Conservation (phyloP, 768 basidiomycete genomes). For the Hydnum rufescens region DNA sequence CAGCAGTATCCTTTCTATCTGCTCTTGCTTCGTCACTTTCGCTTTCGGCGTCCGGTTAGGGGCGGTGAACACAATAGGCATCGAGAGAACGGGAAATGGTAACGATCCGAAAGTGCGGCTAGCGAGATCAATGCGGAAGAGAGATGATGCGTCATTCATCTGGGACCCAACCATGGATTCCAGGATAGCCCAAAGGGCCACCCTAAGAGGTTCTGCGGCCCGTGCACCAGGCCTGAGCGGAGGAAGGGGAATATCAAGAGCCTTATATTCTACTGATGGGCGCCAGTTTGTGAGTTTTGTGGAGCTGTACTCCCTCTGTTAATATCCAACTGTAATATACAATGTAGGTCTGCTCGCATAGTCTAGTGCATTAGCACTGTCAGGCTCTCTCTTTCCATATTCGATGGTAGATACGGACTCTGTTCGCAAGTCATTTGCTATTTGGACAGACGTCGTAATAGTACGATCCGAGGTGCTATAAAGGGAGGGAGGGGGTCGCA, state of each 20-base stretch:
- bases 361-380: neutral
- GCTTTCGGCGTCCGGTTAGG: slow-evolving; percentile 14
- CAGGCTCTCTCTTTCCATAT: neutral
- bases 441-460: slow-evolving; percentile 57
- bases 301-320: slow-evolving; percentile 11
- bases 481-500: slow-evolving; percentile 56
- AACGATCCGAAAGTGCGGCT: slow-evolving; percentile 22
- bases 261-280: slow-evolving; percentile 48
- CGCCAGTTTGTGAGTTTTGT: slow-evolving; percentile 61
- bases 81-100: slow-evolving; percentile 46
- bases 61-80: slow-evolving; percentile 30
- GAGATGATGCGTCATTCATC: no score
- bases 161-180: no score
- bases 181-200: no score
- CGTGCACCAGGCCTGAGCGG: slow-evolving; percentile 30
- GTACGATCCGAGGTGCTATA: slow-evolving; percentile 19
- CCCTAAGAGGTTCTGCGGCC: no score
- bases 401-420: slow-evolving; percentile 23
- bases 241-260: slow-evolving; percentile 50
- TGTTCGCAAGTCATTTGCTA: slow-evolving; percentile 79
- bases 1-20: slow-evolving; percentile 37
- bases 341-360: slow-evolving; percentile 27
- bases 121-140: slow-evolving; percentile 33
- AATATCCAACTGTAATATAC: slow-evolving; percentile 24
- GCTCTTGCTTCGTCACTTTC: slow-evolving; percentile 36